Evolutionary conservation across 2,329 filamentous ascomycete genomes (phyloP).

Genomic region (Sporothrix variecibatus): DNA sequence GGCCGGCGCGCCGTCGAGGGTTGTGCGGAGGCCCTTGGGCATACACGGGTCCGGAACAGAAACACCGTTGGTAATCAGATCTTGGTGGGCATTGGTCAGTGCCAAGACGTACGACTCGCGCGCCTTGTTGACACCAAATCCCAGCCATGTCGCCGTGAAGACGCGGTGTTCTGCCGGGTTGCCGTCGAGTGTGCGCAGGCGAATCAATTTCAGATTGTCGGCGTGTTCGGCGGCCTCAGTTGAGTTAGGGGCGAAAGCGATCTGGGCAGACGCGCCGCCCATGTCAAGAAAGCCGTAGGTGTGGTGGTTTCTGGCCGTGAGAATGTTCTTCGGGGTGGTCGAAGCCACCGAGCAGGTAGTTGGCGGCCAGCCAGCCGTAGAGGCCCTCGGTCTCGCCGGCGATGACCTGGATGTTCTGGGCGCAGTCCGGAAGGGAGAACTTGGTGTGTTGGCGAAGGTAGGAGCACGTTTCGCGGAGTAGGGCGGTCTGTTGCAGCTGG

Average conservation of each 20-base stretch:
- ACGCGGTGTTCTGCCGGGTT: conserved; percentile 77
- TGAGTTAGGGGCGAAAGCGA: conserved; percentile 91
- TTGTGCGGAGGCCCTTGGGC: conserved; percentile 73
- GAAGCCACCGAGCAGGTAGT: conserved; percentile 91
- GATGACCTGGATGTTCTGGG: conserved; percentile 88
- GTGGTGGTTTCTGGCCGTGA: conserved; percentile 83
- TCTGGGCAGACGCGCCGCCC: conserved; percentile 96
- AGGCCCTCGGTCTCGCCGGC: conserved; percentile 92
- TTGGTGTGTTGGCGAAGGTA: conserved; percentile 76
- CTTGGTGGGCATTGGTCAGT: conserved; percentile 67
- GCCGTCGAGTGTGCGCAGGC: conserved; percentile 82
- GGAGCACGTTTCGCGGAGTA: conserved; percentile 77
- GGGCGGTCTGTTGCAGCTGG: conserved; percentile 66
- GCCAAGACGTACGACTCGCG: conserved; percentile 79
- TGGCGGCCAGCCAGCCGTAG: conserved; percentile 96
- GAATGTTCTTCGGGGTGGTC: conserved; percentile 72
- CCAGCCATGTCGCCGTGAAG: conserved; percentile 95
- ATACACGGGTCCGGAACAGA: conserved; percentile 91
- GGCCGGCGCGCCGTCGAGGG: conserved; percentile 64
- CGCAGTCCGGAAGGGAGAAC: conserved; percentile 89
- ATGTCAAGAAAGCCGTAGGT: conserved; percentile 98
- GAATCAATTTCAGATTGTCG: conserved; percentile 82
- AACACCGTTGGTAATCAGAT: conserved; percentile 44
- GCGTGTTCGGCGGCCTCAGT: conserved; percentile 90
- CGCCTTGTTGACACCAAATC: conserved; percentile 95